Conservation (phyloP, 306 rosid species). For the Amphicarpaea edgeworthii region DNA sequence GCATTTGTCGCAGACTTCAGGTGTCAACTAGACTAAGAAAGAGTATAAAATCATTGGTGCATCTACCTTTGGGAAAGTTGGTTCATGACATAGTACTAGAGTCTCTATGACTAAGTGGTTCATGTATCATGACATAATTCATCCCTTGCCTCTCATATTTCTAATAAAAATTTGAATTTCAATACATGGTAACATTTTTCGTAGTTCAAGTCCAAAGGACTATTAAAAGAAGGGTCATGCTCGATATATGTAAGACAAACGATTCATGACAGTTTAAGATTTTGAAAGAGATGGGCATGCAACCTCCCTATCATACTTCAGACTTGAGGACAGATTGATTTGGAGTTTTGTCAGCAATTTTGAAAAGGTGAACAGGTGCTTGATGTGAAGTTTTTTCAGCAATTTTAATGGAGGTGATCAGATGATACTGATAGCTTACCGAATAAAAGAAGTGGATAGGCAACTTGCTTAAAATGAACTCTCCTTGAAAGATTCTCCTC, state of each 20-base stretch:
- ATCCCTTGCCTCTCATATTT: not conserved
- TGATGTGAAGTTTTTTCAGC: not conserved
- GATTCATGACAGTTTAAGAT: not conserved
- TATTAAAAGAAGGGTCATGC: not conserved
- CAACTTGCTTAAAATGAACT: not conserved
- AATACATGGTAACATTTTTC: not conserved
- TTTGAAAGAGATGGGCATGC: not conserved
- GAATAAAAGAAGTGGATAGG: conserved; percentile 18
- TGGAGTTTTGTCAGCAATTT: not conserved
- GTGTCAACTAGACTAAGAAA: conserved; percentile 1
- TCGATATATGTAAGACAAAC: not conserved
- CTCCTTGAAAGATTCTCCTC: conserved; percentile 9
- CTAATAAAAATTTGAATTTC: not conserved
- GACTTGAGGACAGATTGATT: not conserved
- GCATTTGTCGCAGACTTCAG: not conserved
- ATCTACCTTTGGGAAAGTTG: not conserved
- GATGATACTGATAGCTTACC: not conserved
- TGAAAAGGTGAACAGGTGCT: not conserved
- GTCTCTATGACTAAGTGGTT: not conserved
- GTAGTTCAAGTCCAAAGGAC: not conserved
- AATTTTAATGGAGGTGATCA: not conserved
- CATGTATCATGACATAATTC: no score
- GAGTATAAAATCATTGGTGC: conserved; percentile 9
- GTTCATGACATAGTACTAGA: not conserved
- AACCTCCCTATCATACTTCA: not conserved